Evolutionary conservation across 2,329 filamentous ascomycete genomes (phyloP).

Genomic region (Xenoacremonium recifei): DNA sequence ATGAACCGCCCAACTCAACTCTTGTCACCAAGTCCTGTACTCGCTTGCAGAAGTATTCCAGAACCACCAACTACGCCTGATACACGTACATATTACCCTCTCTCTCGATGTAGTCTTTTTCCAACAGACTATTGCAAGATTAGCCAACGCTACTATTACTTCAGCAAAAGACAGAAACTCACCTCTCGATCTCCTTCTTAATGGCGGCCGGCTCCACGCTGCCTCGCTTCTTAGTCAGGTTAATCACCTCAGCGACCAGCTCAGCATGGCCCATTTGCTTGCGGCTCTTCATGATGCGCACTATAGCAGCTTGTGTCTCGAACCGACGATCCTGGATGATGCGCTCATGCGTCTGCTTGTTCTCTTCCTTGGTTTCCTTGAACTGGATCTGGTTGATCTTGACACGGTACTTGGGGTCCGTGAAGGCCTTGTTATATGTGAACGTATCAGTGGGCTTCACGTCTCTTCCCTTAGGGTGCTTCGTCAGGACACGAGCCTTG

Average conservation of each 20-base stretch:
- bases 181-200: conserved; percentile 97
- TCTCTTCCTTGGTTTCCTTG: conserved; percentile 93
- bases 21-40: no score
- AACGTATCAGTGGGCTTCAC: conserved; percentile 80
- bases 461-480: conserved; percentile 82
- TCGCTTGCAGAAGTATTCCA: no score
- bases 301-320: conserved; percentile 95
- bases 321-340: conserved; percentile 89
- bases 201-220: conserved; percentile 84
- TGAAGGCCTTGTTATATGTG: conserved; percentile 74
- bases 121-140: conserved; percentile 65
- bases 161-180: no score
- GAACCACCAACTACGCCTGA: conserved; percentile 59
- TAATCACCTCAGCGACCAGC: conserved; percentile 88
- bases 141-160: conserved; percentile 11
- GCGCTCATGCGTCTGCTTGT: conserved; percentile 87
- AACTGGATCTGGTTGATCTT: conserved; percentile 99
- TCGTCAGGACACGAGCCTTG: conserved; percentile 78
- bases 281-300: conserved; percentile 93
- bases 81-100: conserved; percentile 71
- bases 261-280: conserved; percentile 86
- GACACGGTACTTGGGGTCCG: conserved; percentile 80
- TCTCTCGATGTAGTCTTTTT: conserved; percentile 90
- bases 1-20: no score
- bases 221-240: conserved; percentile 81